Evolutionary conservation across 176 grass and related monocot species (phyloP).

Genomic region (Cenchrus americanus): DNA sequence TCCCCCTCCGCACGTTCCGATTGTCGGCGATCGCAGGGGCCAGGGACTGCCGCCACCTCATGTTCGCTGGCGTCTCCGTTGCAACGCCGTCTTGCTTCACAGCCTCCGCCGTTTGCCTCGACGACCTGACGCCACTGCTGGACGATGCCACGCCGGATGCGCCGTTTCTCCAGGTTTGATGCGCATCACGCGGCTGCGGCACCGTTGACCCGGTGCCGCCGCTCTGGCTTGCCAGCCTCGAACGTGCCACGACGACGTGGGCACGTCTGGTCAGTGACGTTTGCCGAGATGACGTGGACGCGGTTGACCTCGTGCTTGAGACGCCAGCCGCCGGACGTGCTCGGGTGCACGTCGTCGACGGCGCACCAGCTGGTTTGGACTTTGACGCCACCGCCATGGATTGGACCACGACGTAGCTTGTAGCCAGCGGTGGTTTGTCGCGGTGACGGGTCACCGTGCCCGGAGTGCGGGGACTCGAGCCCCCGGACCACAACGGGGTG

Average conservation of each 20-base stretch:
- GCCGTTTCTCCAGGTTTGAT: neutral
- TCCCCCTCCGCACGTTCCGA: neutral
- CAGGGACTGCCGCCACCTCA: neutral
- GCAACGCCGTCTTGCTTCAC: neutral
- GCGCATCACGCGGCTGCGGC: neutral
- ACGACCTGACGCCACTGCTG: neutral
- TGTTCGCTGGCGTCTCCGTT: neutral
- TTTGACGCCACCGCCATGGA: neutral
- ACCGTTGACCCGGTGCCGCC: neutral
- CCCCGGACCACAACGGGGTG: neutral
- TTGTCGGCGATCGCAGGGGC: neutral
- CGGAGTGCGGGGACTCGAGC: slow-evolving; percentile 26
- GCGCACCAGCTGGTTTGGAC: neutral
- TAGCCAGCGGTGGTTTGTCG: neutral
- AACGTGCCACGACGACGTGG: slow-evolving; percentile 19
- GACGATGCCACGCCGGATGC: neutral
- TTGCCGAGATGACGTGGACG: neutral
- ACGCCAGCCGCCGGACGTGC: neutral
- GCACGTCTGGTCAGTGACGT: slow-evolving; percentile 18
- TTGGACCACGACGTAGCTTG: neutral
- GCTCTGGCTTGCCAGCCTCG: slow-evolving; percentile 27
- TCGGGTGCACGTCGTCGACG: neutral
- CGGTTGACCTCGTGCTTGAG: slow-evolving; percentile 22
- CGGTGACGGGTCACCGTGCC: neutral
- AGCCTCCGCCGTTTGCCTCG: neutral